Conservation (phyloP, 139 green algal species). For the Chlamydomonas incerta region DNA sequence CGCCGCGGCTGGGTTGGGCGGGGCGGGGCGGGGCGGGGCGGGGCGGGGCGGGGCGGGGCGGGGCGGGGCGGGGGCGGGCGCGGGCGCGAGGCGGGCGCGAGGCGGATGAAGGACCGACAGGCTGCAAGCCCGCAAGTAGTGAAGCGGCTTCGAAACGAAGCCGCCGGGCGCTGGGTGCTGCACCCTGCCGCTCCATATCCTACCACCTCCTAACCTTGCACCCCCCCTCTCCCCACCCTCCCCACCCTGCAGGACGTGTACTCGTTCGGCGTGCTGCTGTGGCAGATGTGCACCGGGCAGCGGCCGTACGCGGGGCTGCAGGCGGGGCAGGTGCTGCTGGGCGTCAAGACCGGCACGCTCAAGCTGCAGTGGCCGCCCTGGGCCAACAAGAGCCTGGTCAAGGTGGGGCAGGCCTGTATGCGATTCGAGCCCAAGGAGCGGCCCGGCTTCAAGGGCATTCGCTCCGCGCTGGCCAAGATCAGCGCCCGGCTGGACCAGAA, state of each 20-base stretch:
- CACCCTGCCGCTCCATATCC: too few relatives aligned
- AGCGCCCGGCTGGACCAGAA: constrained; percentile 11
- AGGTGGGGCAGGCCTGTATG: constrained; percentile 36
- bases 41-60: background rate
- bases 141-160: too few relatives aligned
- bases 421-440: constrained; percentile 43
- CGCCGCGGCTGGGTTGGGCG: too few relatives aligned
- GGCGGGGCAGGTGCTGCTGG: constrained; percentile 47
- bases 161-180: too few relatives aligned
- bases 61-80: too few relatives aligned
- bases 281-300: constrained; percentile 47
- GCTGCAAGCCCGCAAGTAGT: too few relatives aligned
- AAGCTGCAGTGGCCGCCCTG: constrained; percentile 43
- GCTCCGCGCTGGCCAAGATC: constrained; percentile 28
- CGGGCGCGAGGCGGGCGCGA: too few relatives aligned
- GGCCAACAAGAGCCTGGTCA: constrained; percentile 30
- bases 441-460: constrained; percentile 37
- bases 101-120: too few relatives aligned
- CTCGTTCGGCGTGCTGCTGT: constrained; percentile 50
- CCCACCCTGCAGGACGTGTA: constrained; percentile 27
- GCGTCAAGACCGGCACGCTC: constrained; percentile 45
- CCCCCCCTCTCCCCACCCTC: too few relatives aligned
- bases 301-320: constrained; percentile 50
- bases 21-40: background rate
- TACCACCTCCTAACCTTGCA: too few relatives aligned